A percentile compares a stretch with the other conserved stretches of the same genome.
Conservation (phyloP, 2,329 filamentous ascomycete genomes). For the Clonostachys rosea region DNA sequence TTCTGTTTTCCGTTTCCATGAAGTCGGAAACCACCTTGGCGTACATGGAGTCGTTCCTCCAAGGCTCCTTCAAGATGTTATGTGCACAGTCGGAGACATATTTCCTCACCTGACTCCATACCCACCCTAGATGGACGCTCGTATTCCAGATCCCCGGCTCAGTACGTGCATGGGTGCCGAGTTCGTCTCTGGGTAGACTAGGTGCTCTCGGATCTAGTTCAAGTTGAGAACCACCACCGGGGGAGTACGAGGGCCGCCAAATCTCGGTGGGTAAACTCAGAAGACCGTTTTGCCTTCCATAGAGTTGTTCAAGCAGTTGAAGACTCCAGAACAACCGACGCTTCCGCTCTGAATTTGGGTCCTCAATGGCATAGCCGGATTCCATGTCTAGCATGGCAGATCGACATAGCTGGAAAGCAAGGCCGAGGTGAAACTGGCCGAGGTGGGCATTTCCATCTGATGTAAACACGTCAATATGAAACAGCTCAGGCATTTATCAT, state of each 20-base stretch:
- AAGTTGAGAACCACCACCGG: conserved; percentile 10
- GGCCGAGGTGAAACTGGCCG: conserved; percentile 43
- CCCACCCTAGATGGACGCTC: conserved; percentile 41
- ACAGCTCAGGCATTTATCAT: not conserved
- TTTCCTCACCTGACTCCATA: conserved; percentile 40
- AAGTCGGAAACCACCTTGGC: conserved; percentile 43
- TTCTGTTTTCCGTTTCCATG: conserved; percentile 42
- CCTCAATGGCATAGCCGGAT: conserved; percentile 26
- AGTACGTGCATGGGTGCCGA: conserved; percentile 29
- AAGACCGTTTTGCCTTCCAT: conserved; percentile 39
- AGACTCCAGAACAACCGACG: conserved; percentile 47
- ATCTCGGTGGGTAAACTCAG: conserved; percentile 33
- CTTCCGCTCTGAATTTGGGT: conserved; percentile 33
- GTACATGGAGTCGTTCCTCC: conserved; percentile 47
- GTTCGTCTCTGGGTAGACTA: conserved; percentile 34
- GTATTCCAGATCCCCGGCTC: conserved; percentile 47
- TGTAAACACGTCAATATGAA: not conserved
- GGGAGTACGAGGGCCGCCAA: conserved; percentile 26
- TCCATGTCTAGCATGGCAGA: conserved; percentile 42
- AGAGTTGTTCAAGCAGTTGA: conserved; percentile 42
- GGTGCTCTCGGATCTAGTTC: conserved; percentile 27
- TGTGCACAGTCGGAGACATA: conserved; percentile 43
- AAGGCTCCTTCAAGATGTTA: conserved; percentile 42
- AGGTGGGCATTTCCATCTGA: conserved; percentile 39
- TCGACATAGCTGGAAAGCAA: conserved; percentile 43